These are phyloP conservation scores for Euptelea pleiosperma DNA, from an alignment of 164 flowering plant species.

Conservation along the genomic window DNA sequence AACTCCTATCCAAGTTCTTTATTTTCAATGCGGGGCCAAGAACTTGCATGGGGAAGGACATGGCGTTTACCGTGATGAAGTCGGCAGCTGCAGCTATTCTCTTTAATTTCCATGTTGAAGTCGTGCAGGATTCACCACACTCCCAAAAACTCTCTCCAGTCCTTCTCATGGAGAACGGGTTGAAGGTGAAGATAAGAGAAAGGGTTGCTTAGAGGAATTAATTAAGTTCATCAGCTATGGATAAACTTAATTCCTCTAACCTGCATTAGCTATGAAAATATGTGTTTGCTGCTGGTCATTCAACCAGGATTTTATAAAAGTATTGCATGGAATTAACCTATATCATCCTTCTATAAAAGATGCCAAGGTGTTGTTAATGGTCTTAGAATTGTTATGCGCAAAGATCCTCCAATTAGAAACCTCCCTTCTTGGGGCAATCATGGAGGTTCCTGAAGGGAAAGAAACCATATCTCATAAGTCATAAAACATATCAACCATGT, in stretches of 20 bases:
- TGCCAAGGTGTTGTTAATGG: no score
- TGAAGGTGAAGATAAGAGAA: constrained; percentile 24
- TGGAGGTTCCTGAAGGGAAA: no score
- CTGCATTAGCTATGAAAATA: no score
- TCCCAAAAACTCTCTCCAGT: constrained; percentile 15
- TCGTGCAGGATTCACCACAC: constrained; percentile 28
- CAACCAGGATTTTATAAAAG: no score
- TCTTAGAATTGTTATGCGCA: no score
- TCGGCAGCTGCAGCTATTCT: constrained; percentile 27
- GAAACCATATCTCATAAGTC: no score
- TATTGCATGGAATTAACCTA: no score
- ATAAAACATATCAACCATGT: no score
- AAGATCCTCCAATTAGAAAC: no score
- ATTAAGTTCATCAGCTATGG: background rate
- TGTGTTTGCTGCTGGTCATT: no score
- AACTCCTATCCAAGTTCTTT: constrained; percentile 29
- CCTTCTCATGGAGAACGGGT: constrained; percentile 27
- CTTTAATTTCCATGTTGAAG: constrained; percentile 21
- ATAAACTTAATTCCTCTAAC: background rate
- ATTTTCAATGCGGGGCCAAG: constrained; percentile 42
- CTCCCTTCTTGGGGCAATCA: no score
- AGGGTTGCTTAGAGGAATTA: background rate
- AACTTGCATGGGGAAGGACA: constrained; percentile 38
- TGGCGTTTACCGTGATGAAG: constrained; percentile 34
- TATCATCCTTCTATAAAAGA: no score